Percentiles rank a stretch among this genome's conserved stretches.
These are phyloP conservation scores for Penstemon barbatus DNA, from an alignment of 257 asterid genomes.

Conservation along the genomic window DNA sequence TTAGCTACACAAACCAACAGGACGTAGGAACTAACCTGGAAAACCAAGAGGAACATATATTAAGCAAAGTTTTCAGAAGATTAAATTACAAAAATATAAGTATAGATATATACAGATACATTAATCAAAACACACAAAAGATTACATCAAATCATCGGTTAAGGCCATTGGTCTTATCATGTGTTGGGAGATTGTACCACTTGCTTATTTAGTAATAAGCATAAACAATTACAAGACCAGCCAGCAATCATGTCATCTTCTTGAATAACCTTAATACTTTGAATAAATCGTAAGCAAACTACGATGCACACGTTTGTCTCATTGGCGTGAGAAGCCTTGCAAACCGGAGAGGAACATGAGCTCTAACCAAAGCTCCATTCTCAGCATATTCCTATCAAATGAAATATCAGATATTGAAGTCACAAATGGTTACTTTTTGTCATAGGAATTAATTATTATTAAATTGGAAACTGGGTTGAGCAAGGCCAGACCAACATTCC, in stretches of 20 bases:
- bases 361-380: conserved; percentile 74
- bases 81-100: background rate
- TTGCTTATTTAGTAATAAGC: conserved; percentile 9
- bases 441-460: background rate
- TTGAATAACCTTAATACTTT: background rate
- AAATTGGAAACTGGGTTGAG: background rate
- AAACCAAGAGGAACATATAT: background rate
- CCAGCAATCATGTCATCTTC: conserved; percentile 5
- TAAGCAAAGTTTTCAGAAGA: background rate
- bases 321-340: conserved; percentile 91
- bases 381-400: conserved; percentile 71
- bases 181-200: background rate
- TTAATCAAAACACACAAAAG: background rate
- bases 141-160: background rate
- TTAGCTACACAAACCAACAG: background rate
- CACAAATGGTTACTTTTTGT: background rate
- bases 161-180: conserved; percentile 9
- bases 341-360: conserved; percentile 89
- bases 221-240: background rate
- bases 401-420: background rate
- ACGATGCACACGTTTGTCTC: conserved; percentile 72
- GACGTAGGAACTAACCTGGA: too few relatives aligned
- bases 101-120: conserved; percentile 25
- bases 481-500: background rate
- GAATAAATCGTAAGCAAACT: conserved; percentile 26